phyloP scores from a whole-genome alignment of 1,284 basidiomycete species.

The Cryptococcus sp. region DNA sequence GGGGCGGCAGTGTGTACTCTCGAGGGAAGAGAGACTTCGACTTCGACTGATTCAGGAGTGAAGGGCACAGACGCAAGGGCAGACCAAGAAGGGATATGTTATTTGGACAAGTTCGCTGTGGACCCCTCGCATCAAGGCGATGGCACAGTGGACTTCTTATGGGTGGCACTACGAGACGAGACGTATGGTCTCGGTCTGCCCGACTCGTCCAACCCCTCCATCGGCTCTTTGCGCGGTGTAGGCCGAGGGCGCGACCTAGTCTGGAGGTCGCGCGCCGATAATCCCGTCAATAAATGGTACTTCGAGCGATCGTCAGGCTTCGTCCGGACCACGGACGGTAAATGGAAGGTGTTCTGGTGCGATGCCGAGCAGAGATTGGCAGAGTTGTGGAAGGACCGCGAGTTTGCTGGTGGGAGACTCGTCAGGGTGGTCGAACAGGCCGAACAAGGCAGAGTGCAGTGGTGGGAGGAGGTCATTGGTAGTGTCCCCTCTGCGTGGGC shows the following conservation, averaged over 20 bases:
- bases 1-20: slow-evolving; percentile 94
- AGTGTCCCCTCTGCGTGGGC: slow-evolving; percentile 80
- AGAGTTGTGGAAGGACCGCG: slow-evolving; percentile 41
- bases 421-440: slow-evolving; percentile 76
- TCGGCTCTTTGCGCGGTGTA: slow-evolving; percentile 84
- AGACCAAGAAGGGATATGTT: slow-evolving; percentile 63
- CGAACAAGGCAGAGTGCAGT: slow-evolving; percentile 72
- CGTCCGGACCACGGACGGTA: slow-evolving; percentile 58
- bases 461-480: slow-evolving; percentile 73
- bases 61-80: slow-evolving; percentile 1
- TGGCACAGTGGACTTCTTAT: slow-evolving; percentile 98
- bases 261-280: slow-evolving; percentile 89
- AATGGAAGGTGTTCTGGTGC: slow-evolving; percentile 97
- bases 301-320: slow-evolving; percentile 95
- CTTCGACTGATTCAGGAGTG: slow-evolving; percentile 12
- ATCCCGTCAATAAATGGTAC: slow-evolving; percentile 99
- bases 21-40: slow-evolving; percentile 57
- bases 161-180: slow-evolving; percentile 98
- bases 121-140: slow-evolving; percentile 93
- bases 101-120: slow-evolving; percentile 99
- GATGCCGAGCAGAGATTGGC: slow-evolving; percentile 71
- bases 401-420: slow-evolving; percentile 57
- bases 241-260: slow-evolving; percentile 92
- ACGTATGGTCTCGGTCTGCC: slow-evolving; percentile 93
- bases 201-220: slow-evolving; percentile 88